Evolutionary conservation across 768 basidiomycete genomes (phyloP), one percentile per base, ranked within the genome.

Genomic region (Cyclocybe cylindracea): DNA sequence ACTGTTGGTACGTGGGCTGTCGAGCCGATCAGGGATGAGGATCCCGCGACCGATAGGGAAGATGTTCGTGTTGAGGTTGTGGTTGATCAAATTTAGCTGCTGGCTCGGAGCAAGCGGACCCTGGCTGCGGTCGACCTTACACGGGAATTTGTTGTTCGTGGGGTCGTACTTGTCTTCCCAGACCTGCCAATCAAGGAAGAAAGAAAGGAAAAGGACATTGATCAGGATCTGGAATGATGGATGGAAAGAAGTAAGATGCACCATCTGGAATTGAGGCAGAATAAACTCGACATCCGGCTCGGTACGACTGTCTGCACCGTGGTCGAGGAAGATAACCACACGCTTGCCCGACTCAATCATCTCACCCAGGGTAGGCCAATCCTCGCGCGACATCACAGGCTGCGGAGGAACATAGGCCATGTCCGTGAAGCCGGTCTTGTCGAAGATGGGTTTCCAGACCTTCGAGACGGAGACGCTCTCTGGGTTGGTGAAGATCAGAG

Each of bases 401-500:
- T 69, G 61, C 0, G 80, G 72, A 1, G 85, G 86, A 7, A 79
- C 69, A 55, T 80, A 86, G 0, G 76, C 71, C n/a, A 74, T 54
- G 2, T 70, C 58, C 4, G 71, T 67, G 18, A 76, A 66, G 2
- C 71, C 82, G 13, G 81, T 70, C 1, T 67, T 57, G 29, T 77
- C 70, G 65, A 86, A 86, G 3, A 76, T 68, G 0, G 79, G 78
- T 37, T 73, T 75, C 78, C 81, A 85, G 10, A 76, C 66, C 7
- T 69, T 64, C 1, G 69, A 51, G 4, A 82, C 66, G 4, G 78
- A 77, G 5, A 76, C 64, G 6, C 76, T 72, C 46, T 86, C 84
- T 10, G 79, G 81, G 66, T 87, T 87, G 40, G 85, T 85, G 62
- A 87, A 82, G 39, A 87, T 68, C 46, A 87, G 63, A 1, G 85